Evolutionary conservation across 345 rosid genomes (phyloP).

Genomic region (Populus simonii): DNA sequence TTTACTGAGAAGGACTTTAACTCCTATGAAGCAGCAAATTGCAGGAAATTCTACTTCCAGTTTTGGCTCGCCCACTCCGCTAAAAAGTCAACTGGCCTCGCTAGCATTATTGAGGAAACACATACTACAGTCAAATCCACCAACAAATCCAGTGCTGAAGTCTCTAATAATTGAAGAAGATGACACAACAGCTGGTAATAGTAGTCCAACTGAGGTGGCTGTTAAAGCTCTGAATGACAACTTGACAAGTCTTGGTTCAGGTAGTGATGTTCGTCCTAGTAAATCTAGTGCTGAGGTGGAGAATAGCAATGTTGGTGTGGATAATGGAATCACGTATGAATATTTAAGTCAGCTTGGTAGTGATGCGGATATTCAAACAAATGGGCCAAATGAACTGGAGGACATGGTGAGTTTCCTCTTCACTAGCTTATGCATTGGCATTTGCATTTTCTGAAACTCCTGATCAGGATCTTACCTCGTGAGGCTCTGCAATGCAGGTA

Average conservation of each 20-base stretch:
- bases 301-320: conserved; percentile 14
- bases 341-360: conserved; percentile 23
- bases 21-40: conserved; percentile 30
- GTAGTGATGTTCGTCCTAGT: conserved; percentile 21
- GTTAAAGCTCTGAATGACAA: conserved; percentile 22
- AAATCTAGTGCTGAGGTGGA: conserved; percentile 28
- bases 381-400: conserved; percentile 25
- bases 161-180: conserved; percentile 31
- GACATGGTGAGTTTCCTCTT: conserved; percentile 35
- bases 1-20: conserved; percentile 35
- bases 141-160: conserved; percentile 33
- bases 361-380: conserved; percentile 25
- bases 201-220: conserved; percentile 24
- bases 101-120: conserved; percentile 35
- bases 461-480: conserved; percentile 16
- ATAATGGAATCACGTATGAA: conserved; percentile 20
- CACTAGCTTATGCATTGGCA: not conserved
- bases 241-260: conserved; percentile 24
- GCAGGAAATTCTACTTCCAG: conserved; percentile 28
- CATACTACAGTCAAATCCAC: conserved; percentile 28
- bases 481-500: conserved; percentile 29
- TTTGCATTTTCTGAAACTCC: conserved; percentile 19
- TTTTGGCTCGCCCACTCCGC: conserved; percentile 46
- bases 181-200: conserved; percentile 23
- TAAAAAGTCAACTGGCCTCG: conserved; percentile 45